phyloP scores from a whole-genome alignment of 1,284 basidiomycete species.

The Heterobasidion occidentale region DNA sequence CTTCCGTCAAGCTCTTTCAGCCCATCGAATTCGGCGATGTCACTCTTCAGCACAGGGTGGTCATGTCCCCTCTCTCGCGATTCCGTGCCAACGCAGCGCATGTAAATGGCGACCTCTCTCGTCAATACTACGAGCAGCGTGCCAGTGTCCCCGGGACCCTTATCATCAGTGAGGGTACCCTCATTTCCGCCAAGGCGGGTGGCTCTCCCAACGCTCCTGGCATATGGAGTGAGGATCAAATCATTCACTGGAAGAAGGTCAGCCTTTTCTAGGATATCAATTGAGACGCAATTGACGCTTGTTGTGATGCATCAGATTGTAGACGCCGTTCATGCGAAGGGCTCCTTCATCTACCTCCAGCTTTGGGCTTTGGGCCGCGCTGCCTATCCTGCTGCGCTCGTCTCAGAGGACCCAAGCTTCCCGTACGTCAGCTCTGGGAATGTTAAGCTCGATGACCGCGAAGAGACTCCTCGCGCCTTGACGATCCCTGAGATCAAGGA shows the following conservation, averaged over 20 bases:
- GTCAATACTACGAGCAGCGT: constrained; percentile 41
- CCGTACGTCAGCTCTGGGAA: constrained; percentile 32
- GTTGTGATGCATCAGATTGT: constrained; percentile 14
- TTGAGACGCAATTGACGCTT: neutral
- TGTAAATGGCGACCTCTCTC: constrained; percentile 20
- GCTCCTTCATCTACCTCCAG: constrained; percentile 30
- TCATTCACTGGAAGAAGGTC: constrained; percentile 22
- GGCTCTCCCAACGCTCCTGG: constrained; percentile 27
- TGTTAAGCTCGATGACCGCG: constrained; percentile 29
- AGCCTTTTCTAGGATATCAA: neutral
- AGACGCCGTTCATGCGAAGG: constrained; percentile 32
- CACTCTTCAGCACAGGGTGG: constrained; percentile 35
- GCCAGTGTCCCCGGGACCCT: constrained; percentile 34
- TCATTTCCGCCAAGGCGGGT: constrained; percentile 24
- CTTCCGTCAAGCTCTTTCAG: constrained; percentile 26
- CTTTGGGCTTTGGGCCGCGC: constrained; percentile 38
- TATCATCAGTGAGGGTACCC: constrained; percentile 39
- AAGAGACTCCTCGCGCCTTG: constrained; percentile 19
- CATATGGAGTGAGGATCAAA: constrained; percentile 16
- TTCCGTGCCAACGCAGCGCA: constrained; percentile 24
- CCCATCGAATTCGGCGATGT: constrained; percentile 34
- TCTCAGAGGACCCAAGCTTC: constrained; percentile 21
- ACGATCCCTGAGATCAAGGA: constrained; percentile 20
- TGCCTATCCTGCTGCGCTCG: constrained; percentile 17
- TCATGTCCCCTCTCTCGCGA: constrained; percentile 40